A percentile compares a stretch with the other conserved stretches of the same genome.
phyloP scores from a whole-genome alignment of 805 yeast species.

The Zygotorulaspora florentina region DNA sequence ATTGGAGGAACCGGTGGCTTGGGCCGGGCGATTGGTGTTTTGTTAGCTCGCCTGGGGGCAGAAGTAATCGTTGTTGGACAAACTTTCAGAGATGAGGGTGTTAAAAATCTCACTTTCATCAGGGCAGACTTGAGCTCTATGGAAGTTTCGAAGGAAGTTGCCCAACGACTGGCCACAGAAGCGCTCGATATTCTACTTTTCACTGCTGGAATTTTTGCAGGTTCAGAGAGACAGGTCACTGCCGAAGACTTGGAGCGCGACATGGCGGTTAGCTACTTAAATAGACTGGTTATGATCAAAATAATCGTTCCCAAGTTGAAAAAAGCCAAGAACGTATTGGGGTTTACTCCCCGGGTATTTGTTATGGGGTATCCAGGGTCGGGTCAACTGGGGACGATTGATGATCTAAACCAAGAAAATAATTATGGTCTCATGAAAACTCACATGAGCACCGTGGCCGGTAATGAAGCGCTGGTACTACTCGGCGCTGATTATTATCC shows the following conservation, averaged over 20 bases:
- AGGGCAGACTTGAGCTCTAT: conserved; percentile 37
- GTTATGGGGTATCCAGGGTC: conserved; percentile 41
- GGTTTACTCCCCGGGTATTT: conserved; percentile 34
- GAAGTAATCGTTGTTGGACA: conserved; percentile 37
- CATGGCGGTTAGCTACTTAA: conserved; percentile 38
- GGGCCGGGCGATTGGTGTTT: conserved; percentile 35
- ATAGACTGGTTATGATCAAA: conserved; percentile 34
- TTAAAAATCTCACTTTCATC: conserved; percentile 29
- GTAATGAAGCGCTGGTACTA: conserved; percentile 38
- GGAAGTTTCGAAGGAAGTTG: conserved; percentile 24
- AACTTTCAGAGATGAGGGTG: conserved; percentile 32
- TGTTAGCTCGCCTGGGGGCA: conserved; percentile 30
- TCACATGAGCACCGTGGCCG: conserved; percentile 43
- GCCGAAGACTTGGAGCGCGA: conserved; percentile 39
- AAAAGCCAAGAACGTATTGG: conserved; percentile 1
- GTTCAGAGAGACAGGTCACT: conserved; percentile 32
- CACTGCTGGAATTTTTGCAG: conserved; percentile 41
- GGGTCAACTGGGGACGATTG: conserved; percentile 31
- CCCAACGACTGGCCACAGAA: conserved; percentile 21
- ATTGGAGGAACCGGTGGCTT: conserved; percentile 43
- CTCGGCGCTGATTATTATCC: conserved; percentile 20
- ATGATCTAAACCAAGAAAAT: conserved; percentile 36
- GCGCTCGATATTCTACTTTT: conserved; percentile 33
- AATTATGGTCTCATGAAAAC: conserved; percentile 29
- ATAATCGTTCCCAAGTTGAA: conserved; percentile 26